Base-by-base conservation (phyloP, 352 stramenopile genomes). In the Globisporangium radiosum region DNA sequence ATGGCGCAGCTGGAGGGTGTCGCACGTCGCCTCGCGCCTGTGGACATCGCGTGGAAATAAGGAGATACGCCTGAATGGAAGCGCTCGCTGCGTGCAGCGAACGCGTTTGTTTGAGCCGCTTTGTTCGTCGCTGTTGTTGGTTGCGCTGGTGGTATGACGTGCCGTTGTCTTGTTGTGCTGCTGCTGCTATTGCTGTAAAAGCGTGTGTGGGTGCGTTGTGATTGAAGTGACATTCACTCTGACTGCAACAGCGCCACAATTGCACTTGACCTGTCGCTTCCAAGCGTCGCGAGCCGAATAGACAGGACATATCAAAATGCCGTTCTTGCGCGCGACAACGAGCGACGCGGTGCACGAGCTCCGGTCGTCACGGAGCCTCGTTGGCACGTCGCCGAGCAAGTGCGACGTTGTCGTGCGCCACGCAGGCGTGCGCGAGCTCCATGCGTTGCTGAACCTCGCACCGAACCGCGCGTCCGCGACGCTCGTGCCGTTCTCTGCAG, bases 301-400 rank as follows among this genome's bases (percentile, higher is more conserved):
- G 43, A 7, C 43, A 15, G 13, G 43, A 47, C 43, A 6, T 5
- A 7, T 14, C 43, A 47, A 17, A 7, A 87, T 87, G 75, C 72
- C 80, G 47, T 84, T 76, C 57, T 54, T 88, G 14, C 67, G 72
- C 0, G 40, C 42, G 0, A 50, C 59, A 3, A 11, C 9, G 8
- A 47, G n/a, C 42, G 19, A 45, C 5, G 54, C n/a, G 0, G 6
- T 52, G 17, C 53, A 73, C 7, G 75, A 90, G 56, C 65, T 90
- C 33, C 66, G 64, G 8, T 88, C 78, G 52, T 78, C 81, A 52
- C 85, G 78, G 71, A 87, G 68, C 10, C 68, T 92, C 14, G 77
- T 92, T 45, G 77, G 79, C 5, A 70, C 67, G 19, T 67, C 60
- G 1, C 52, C 55, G 3, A 51, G 60, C 19, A 86, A 78, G 19